phyloP scores from a whole-genome alignment of 208 protist genomes.

The Leishmania tarentolae region DNA sequence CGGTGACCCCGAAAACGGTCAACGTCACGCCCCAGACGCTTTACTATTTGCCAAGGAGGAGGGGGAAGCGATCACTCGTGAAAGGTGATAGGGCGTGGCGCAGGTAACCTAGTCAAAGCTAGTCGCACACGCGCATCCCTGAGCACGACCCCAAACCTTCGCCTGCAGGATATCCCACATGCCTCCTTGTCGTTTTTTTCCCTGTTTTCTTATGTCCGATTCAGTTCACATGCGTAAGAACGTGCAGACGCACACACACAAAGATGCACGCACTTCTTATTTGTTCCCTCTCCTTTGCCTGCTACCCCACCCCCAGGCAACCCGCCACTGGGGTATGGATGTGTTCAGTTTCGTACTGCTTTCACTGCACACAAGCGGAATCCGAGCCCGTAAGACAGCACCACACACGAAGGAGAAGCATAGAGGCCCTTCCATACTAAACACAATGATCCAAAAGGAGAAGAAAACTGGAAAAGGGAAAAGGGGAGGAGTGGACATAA shows the following conservation, averaged over 20 bases:
- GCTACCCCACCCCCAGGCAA: neutral
- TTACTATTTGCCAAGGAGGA: neutral
- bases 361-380: neutral
- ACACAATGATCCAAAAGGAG: conserved; percentile 4
- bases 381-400: neutral
- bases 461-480: neutral
- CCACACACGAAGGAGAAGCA: conserved; percentile 1
- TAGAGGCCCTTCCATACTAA: neutral
- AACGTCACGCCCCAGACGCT: neutral
- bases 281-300: neutral
- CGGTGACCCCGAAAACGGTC: neutral
- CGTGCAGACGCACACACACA: neutral
- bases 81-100: neutral
- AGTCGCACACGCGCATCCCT: neutral
- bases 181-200: neutral
- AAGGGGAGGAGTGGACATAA: neutral
- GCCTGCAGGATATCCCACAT: neutral
- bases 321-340: neutral
- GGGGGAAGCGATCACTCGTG: neutral
- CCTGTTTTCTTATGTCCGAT: neutral
- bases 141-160: neutral
- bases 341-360: neutral
- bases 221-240: neutral
- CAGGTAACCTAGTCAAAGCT: neutral
- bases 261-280: neutral